Evolutionary conservation across 176 grass and related monocot species (phyloP), one percentile per base, ranked within the genome.

Genomic region (Raddia guianensis): DNA sequence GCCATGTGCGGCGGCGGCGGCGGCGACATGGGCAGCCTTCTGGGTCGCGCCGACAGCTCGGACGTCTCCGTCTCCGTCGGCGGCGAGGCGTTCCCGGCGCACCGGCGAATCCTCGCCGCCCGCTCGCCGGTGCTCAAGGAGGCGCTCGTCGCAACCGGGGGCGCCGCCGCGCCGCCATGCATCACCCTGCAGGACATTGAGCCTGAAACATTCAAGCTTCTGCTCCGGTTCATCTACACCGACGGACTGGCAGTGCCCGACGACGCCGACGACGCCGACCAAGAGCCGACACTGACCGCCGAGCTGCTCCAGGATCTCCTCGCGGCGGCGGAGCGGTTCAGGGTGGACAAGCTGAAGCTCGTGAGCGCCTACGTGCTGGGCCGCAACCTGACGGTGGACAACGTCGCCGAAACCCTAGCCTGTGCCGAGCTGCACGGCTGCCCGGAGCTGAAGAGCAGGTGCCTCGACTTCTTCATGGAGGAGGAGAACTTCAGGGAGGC

Each of bases 201-300:
- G 45, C 40, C 80, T 0, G 61, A 8, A 12, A 58, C 72, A 4
- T 87, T 87, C 9, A 7, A 46, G 33, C 19, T 58, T 33, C 4
- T 93, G 77, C 77, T 90, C 1, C 65, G 76, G 63, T 93, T 90
- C 73, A 68, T 90, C 40, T 90, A 90, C 51, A 87, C 84, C 0
- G 85, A 90, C 66, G 6, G 27, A 27, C 1, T 27, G 27, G 27
- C 2, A 3, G 45, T 93, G 48, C 77, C 62, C 0, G 13, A 37
- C 11, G 43, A 72, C 1, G 10, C 6, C 1, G 63, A 55, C 27
- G 27, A 27, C 27, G 27, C 27, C 27, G 27, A 27, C 37, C 37
- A 40, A 3, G 4, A 40, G 37, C 37, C 37, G 37, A 40, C 40
- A 40, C 40, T 12, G 20, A 4, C 37, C 4, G 13, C 11, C 0